Percentiles rank a stretch among this genome's conserved stretches.
Evolutionary conservation across 106 monocot genomes (phyloP).

Genomic region (Cymbidium sinense): DNA sequence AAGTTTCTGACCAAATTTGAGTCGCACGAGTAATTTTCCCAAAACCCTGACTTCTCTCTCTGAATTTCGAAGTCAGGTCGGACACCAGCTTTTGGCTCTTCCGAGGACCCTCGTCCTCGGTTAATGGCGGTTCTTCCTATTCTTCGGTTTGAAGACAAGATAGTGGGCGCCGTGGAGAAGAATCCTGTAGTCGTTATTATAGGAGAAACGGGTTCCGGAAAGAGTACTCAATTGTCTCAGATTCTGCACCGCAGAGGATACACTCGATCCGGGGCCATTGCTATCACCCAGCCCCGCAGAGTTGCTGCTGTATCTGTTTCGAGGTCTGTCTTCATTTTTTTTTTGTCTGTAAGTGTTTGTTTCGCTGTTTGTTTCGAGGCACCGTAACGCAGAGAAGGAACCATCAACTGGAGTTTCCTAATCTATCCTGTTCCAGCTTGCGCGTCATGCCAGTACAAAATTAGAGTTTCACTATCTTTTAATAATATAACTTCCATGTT

Average conservation of each 20-base stretch:
- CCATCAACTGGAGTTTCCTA: not conserved
- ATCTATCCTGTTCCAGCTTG: not conserved
- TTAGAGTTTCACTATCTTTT: not conserved
- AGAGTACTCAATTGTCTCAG: conserved; percentile 98
- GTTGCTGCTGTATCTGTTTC: conserved; percentile 95
- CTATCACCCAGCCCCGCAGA: conserved; percentile 90
- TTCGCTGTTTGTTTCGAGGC: not conserved
- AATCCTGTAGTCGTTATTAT: conserved; percentile 85
- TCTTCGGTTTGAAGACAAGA: conserved; percentile 74
- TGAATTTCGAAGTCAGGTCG: too few species aligned
- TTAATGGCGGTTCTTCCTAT: conserved; percentile 65
- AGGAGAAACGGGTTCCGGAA: conserved; percentile 94
- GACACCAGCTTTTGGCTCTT: too few species aligned
- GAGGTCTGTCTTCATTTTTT: conserved; percentile 29
- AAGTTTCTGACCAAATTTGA: too few species aligned
- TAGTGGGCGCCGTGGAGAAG: conserved; percentile 63
- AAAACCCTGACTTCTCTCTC: too few species aligned
- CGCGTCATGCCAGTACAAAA: not conserved
- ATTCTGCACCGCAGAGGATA: conserved; percentile 79
- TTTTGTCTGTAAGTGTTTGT: not conserved
- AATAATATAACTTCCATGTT: not conserved
- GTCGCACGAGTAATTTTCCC: too few species aligned
- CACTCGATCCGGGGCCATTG: conserved; percentile 65
- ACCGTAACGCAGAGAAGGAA: not conserved
- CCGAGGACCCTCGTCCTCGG: too few species aligned